Evolutionary conservation across 179 eudicot species (phyloP), one percentile per base, ranked within the genome.

Genomic region (Patellifolia procumbens): DNA sequence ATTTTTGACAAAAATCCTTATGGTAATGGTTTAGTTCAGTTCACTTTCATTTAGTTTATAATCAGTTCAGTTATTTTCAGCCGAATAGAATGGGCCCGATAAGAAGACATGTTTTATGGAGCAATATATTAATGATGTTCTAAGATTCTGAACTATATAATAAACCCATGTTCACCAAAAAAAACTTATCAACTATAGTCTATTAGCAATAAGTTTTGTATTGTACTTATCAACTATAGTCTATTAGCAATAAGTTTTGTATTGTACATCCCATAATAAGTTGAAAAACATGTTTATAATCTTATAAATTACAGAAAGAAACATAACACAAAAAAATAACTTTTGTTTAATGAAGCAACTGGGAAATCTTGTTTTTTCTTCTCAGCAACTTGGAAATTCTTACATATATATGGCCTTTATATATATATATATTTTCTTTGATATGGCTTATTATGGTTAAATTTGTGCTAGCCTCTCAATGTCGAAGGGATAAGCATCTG

Each of bases 401-500:
- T 24, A 22, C 46, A 7, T 22, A 68, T 22, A 65, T 20, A 9
- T 20, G 28, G 24, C n/a, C 9, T 12, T 0, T 35, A 2, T 65
- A 1, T 11, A 45, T 34, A n/a, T n/a, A 63, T 35, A n/a, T 10
- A 42, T 8, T 20, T 39, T 22, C 22, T 49, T 48, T 2, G 17
- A 16, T 26, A 35, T 17, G 20, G 46, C 20, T 53, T 22, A 59
- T 59, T 5, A 26, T 28, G 0, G 5, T 48, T 49, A 68, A 22
- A 81, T 60, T 51, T 81, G 84, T 32, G 81, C 84, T 62, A 81
- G 42, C 72, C 81, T 67, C 19, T 77, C 58, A 61, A 81, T 77
- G 48, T 73, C 84, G 42, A 76, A 81, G 20, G 84, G 84, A 69
- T 81, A 81, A n/a, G 84, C 55, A 68, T 81, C 81, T 1, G 64